Percentiles rank a stretch among this genome's conserved stretches.
These are phyloP conservation scores for Otatea glauca DNA, from an alignment of 176 grass and related monocot species.

Conservation along the genomic window DNA sequence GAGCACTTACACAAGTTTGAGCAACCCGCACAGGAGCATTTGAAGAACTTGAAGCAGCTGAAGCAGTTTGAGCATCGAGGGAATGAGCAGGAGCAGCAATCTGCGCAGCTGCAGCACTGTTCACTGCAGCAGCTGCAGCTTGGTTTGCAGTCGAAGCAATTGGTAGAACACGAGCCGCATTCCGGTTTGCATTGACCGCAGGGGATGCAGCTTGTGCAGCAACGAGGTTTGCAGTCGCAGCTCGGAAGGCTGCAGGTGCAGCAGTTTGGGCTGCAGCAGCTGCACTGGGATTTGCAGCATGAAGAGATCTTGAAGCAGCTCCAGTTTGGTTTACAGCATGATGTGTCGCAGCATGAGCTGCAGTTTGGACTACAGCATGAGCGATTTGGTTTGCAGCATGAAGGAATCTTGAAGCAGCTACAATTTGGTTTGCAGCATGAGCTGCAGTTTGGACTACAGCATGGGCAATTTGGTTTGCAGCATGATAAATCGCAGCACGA, in stretches of 20 bases:
- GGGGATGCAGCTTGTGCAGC: background rate
- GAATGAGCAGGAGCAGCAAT: slow-evolving; percentile 47
- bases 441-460: slow-evolving; percentile 36
- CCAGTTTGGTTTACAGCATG: slow-evolving; percentile 37
- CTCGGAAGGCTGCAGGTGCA: slow-evolving; percentile 51
- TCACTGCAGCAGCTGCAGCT: slow-evolving; percentile 42
- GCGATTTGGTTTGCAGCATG: slow-evolving; percentile 27
- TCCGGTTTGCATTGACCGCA: background rate
- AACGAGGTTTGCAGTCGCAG: slow-evolving; percentile 33
- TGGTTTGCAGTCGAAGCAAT: slow-evolving; percentile 25
- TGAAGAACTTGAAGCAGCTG: slow-evolving; percentile 37
- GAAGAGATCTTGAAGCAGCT: slow-evolving; percentile 36
- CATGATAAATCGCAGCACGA: slow-evolving; percentile 26
- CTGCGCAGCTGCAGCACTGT: slow-evolving; percentile 49
- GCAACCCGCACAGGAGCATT: background rate
- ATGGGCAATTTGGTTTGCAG: slow-evolving; percentile 42
- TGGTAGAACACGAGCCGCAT: slow-evolving; percentile 33
- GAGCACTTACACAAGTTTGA: slow-evolving; percentile 30
- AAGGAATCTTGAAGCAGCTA: background rate
- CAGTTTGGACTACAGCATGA: slow-evolving; percentile 47
- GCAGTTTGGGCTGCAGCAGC: slow-evolving; percentile 26
- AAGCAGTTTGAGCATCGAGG: slow-evolving; percentile 21
- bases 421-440: slow-evolving; percentile 30
- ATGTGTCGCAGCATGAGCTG: slow-evolving; percentile 28
- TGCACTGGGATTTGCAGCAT: slow-evolving; percentile 32